Evolutionary conservation across 2,329 filamentous ascomycete genomes (phyloP).

Genomic region (Ascocoryne sarcoides): DNA sequence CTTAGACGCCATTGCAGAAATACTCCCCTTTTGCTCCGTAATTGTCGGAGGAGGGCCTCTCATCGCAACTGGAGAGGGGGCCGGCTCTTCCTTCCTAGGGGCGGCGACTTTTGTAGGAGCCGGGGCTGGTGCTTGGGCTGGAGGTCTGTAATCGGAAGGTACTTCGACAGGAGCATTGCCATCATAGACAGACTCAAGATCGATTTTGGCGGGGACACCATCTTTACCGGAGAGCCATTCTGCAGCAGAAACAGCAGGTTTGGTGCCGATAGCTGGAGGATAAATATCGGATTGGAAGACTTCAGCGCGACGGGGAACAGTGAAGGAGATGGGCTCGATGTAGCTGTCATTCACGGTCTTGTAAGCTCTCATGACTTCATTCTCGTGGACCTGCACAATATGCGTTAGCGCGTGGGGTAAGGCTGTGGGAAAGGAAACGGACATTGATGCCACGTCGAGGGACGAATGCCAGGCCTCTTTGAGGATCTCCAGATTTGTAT

Average conservation of each 20-base stretch:
- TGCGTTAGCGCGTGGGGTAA: constrained; percentile 13
- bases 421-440: constrained; percentile 27
- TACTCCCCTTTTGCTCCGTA: constrained; percentile 79
- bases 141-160: constrained; percentile 56
- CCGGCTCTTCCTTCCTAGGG: constrained; percentile 43
- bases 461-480: constrained; percentile 88
- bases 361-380: constrained; percentile 90
- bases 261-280: constrained; percentile 72
- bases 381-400: constrained; percentile 66
- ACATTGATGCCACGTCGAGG: constrained; percentile 92
- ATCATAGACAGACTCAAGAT: constrained; percentile 85
- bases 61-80: constrained; percentile 35
- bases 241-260: constrained; percentile 66
- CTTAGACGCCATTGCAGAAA: constrained; percentile 75
- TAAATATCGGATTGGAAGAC: constrained; percentile 97
- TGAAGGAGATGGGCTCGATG: constrained; percentile 96
- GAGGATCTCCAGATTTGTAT: constrained; percentile 93
- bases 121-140: constrained; percentile 37
- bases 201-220: constrained; percentile 80
- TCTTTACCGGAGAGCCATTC: constrained; percentile 88
- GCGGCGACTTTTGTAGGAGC: constrained; percentile 29
- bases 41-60: constrained; percentile 57
- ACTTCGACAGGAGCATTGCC: constrained; percentile 74
- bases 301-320: constrained; percentile 85
- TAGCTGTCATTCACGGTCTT: constrained; percentile 94